Conservation (phyloP, 345 rosid genomes). For the Hibiscus tridactylites region DNA sequence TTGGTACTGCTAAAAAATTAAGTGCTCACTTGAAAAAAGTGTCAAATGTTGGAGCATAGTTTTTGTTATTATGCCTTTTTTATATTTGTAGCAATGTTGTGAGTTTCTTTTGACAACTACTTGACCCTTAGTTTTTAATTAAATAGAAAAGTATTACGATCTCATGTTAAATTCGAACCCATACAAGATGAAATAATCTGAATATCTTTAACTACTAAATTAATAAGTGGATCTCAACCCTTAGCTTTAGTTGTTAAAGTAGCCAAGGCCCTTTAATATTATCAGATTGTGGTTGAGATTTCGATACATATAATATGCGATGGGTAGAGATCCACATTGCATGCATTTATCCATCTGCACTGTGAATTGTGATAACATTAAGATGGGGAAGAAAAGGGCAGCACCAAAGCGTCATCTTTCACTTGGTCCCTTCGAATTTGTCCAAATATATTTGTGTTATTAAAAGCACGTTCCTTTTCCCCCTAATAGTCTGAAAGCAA, state of each 20-base stretch:
- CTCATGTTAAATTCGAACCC: no score
- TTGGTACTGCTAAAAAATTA: no score
- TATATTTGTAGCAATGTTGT: no score
- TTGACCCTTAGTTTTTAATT: no score
- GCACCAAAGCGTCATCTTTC: neutral
- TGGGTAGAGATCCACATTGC: neutral
- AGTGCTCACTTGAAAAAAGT: no score
- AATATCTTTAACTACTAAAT: no score
- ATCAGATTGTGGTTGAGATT: neutral
- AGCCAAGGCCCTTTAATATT: neutral
- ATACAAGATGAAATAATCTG: no score
- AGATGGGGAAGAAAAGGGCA: neutral
- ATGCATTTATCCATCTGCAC: neutral
- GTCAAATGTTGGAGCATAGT: no score
- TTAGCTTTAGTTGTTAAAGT: neutral
- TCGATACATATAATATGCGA: neutral
- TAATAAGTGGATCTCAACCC: no score
- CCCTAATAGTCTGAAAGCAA: neutral
- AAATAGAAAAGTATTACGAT: no score
- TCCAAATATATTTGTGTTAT: neutral
- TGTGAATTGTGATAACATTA: neutral
- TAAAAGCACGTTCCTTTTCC: neutral
- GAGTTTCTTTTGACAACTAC: no score
- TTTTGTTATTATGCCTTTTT: no score
- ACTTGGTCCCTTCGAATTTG: neutral